Base-by-base conservation (phyloP, 208 protist species). In the Blastocrithidia nonstop region DNA sequence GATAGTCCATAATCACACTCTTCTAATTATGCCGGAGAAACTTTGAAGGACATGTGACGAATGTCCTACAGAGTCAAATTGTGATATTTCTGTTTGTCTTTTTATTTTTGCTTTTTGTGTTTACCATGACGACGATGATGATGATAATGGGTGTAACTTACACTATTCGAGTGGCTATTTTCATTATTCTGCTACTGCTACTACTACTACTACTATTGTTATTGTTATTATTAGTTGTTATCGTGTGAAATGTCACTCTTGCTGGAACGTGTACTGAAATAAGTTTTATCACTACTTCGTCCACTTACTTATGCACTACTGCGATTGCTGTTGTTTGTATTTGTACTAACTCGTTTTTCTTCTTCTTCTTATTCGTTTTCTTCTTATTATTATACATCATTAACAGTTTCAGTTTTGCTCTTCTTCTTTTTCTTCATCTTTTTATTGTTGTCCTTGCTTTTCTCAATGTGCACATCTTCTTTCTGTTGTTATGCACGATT, bases 1-100 rank as follows among this genome's bases (percentile, higher is more conserved):
- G 87, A 81, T 16, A 67, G 66, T 24, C 91, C 69, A 25, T 81
- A 84, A 54, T 94, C 78, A 37, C 89, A 82, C 11, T 45, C 48
- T 15, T 51, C 61, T 11, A 96, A 47, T 50, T 93, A 67, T 15
- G 90, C 91, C 1, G 64, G 44, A 3, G 57, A 47, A 35, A 91
- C 66, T 5, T 58, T 52, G 42, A 89, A 88, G 11, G 64, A 57
- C 61, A 86, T 82, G 2, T 21, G 37, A 1, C 43, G 50, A 21
- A 86, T 43, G 21, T 86, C 66, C 1, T 57, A 46, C n/a, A 40
- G 28, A 9, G 44, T 28, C 38, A 47, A 7, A 39, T 24, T 1
- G 21, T 42, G 4, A 39, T 41, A 7, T n/a, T 20, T 13, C 28
- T 49, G 16, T 36, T 7, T 40, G 27, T 1, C 38, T 35, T n/a